Percentiles rank a stretch among this genome's conserved stretches.
Evolutionary conservation across 768 basidiomycete genomes (phyloP).

Genomic region (Rossbeevera mucosa): DNA sequence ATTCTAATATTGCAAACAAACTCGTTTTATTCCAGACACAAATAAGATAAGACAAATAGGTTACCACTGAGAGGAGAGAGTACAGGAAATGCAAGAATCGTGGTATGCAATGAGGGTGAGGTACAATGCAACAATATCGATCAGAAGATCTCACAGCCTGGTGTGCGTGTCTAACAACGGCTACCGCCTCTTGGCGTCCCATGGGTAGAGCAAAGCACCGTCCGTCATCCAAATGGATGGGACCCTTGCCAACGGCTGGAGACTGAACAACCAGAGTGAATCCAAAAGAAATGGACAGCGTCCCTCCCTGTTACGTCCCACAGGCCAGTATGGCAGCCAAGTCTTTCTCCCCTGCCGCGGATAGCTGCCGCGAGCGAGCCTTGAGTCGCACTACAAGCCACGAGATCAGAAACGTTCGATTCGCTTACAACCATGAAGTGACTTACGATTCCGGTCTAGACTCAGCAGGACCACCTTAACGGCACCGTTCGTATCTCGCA

Average conservation of each 20-base stretch:
- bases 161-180: slow-evolving; percentile 1
- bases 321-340: slow-evolving; percentile 62
- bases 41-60: not conserved
- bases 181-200: slow-evolving; percentile 26
- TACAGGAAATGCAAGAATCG: slow-evolving; percentile 6
- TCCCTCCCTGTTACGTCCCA: slow-evolving; percentile 20
- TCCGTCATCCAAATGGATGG: not conserved
- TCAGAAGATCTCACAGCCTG: not conserved
- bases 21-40: too few relatives aligned
- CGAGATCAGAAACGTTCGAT: slow-evolving; percentile 11
- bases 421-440: slow-evolving; percentile 9
- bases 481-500: slow-evolving; percentile 40
- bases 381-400: slow-evolving; percentile 74
- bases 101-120: slow-evolving; percentile 20
- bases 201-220: slow-evolving; percentile 12
- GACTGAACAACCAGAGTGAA: not conserved
- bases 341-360: slow-evolving; percentile 83
- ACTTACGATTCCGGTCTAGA: slow-evolving; percentile 87
- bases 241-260: not conserved
- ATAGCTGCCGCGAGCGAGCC: slow-evolving; percentile 79
- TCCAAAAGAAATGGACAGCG: not conserved
- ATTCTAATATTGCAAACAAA: slow-evolving; percentile 10
- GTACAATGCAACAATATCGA: slow-evolving; percentile 24
- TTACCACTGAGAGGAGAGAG: not conserved
- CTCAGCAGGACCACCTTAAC: slow-evolving; percentile 87